Evolutionary conservation across 2,329 filamentous ascomycete species (phyloP), one percentile per base, ranked within the genome.

Genomic region (Claviceps sp.): DNA sequence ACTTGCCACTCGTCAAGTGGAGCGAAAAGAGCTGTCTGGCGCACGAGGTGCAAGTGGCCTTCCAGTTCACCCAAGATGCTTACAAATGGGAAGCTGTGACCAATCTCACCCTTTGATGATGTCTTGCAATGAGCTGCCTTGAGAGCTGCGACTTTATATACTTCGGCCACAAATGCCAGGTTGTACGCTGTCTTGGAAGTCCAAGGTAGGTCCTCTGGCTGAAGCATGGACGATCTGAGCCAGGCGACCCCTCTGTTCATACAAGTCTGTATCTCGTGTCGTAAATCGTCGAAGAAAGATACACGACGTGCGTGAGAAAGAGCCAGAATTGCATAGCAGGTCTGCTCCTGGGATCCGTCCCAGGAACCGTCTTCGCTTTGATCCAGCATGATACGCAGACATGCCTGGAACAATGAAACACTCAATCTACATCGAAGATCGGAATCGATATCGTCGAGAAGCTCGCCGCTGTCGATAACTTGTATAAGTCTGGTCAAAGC

Each of bases 131-230:
- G 3, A 7, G 23, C 43, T 29, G 43, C 45, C 7, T 55, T 47
- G 13, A 55, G 47, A 20, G 56, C 56, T 22, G 56, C 54, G 14
- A 56, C 52, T 9, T 45, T 11, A 42, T 58, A 58, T 13, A 51
- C 36, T 38, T 58, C 46, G 22, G 53, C 17, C 13, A 58, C 44
- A 14, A 53, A 39, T 16, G 42, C 40, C 3, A 51, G 52, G 5
- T 29, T 44, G 37, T 57, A 58, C 37, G 46, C 56, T 13, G 54
- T 52, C 44, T 58, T 58, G 45, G 54, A 54, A 23, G 55, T 54
- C 57, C 57, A 58, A 16, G 55, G 20, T 29, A 45, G 42, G 34
- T 49, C 40, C 26, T 46, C 46, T 22, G 26, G 22, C 36, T 45
- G 20, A 46, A 37, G 26, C 4, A n/a, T n/a, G n/a, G 22, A 26